These are phyloP conservation scores for Suhomyces atakaporum DNA, from an alignment of 1,139 yeast genomes.

Conservation along the genomic window DNA sequence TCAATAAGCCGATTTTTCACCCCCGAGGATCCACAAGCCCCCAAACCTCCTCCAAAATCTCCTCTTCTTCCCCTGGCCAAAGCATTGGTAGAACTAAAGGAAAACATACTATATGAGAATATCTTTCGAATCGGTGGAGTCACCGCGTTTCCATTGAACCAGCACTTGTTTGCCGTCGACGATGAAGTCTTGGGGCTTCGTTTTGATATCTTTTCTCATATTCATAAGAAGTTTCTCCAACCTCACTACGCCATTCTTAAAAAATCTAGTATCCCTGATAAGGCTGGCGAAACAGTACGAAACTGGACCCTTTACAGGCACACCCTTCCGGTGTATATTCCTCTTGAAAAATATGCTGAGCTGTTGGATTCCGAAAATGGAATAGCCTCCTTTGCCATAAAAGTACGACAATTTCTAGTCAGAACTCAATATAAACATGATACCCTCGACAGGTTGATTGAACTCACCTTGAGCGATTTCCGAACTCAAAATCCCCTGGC, in stretches of 20 bases:
- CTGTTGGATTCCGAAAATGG: conserved; percentile 8
- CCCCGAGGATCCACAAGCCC: conserved; percentile 1
- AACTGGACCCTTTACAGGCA: conserved; percentile 39
- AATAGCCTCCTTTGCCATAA: conserved; percentile 17
- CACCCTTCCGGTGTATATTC: conserved; percentile 39
- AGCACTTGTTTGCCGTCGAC: conserved; percentile 23
- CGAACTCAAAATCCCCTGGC: conserved; percentile 6
- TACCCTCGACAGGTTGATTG: conserved; percentile 23
- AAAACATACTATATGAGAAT: conserved; percentile 40
- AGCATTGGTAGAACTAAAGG: conserved; percentile 25
- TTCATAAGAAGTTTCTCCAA: conserved; percentile 21
- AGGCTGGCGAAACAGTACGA: conserved; percentile 12
- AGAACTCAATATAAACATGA: conserved; percentile 35
- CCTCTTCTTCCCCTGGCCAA: conserved; percentile 8
- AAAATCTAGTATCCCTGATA: conserved; percentile 16
- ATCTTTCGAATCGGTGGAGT: conserved; percentile 41
- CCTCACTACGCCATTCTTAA: conserved; percentile 45
- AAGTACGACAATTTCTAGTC: conserved; percentile 23
- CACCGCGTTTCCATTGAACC: conserved; percentile 45
- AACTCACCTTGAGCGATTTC: conserved; percentile 11
- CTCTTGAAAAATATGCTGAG: conserved; percentile 18
- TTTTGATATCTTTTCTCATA: conserved; percentile 35
- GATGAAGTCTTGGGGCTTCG: conserved; percentile 38
- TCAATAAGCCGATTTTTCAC: conserved; percentile 12
- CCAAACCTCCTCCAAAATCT: neutral